Evolutionary conservation across 2,329 filamentous ascomycete species (phyloP).

Genomic region (Trichoderma sp.): DNA sequence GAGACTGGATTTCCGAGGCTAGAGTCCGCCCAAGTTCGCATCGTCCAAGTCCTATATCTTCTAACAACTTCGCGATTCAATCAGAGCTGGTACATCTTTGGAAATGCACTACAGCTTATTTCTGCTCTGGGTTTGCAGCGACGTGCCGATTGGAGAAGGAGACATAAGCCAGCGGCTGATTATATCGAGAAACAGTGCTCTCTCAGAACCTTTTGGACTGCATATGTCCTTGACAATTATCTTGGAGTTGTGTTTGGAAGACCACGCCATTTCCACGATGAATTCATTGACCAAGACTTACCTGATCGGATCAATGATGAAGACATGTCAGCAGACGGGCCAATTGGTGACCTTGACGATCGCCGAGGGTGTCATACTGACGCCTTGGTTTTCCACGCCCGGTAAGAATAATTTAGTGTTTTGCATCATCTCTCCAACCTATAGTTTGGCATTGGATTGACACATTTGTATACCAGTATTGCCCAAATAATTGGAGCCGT

Average conservation of each 20-base stretch:
- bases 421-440: not conserved
- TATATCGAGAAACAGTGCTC: slow-evolving; percentile 54
- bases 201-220: slow-evolving; percentile 62
- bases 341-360: slow-evolving; percentile 4
- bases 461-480: slow-evolving; percentile 33
- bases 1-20: slow-evolving; percentile 57
- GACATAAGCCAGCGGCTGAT: slow-evolving; percentile 36
- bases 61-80: slow-evolving; percentile 61
- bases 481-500: slow-evolving; percentile 43
- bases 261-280: slow-evolving; percentile 61
- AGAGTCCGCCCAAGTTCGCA: slow-evolving; percentile 58
- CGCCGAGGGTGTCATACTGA: slow-evolving; percentile 52
- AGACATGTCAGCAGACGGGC: slow-evolving; percentile 46
- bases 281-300: slow-evolving; percentile 64
- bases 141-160: slow-evolving; percentile 26
- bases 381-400: slow-evolving; percentile 49
- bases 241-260: slow-evolving; percentile 64
- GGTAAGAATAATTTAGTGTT: slow-evolving; percentile 27
- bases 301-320: slow-evolving; percentile 59
- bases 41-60: slow-evolving; percentile 61
- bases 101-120: slow-evolving; percentile 56
- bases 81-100: slow-evolving; percentile 62
- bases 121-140: slow-evolving; percentile 45
- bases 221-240: slow-evolving; percentile 64
- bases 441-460: not conserved